Evolutionary conservation across 176 grass and related monocot species (phyloP).

Genomic region (Paspalum vaginatum): DNA sequence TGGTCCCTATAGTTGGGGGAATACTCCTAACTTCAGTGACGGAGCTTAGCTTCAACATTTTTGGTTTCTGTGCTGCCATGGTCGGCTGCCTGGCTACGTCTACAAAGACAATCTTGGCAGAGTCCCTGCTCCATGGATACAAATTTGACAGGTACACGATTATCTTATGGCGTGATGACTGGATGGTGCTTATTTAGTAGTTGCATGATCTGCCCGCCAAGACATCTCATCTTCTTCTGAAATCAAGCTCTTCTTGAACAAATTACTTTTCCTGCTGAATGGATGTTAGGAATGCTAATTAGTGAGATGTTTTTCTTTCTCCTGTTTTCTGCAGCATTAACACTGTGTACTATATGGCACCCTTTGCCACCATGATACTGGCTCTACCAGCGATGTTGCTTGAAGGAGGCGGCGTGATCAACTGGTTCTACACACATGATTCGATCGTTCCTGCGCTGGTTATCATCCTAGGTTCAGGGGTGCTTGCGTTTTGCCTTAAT

Average conservation of each 20-base stretch:
- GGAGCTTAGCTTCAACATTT: slow-evolving; percentile 95
- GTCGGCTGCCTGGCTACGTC: slow-evolving; percentile 92
- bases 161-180: slow-evolving; percentile 5
- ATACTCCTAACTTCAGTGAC: slow-evolving; percentile 91
- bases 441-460: slow-evolving; percentile 51
- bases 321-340: slow-evolving; percentile 75
- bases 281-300: background rate
- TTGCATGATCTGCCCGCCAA: slow-evolving; percentile 6
- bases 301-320: background rate
- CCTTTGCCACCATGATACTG: slow-evolving; percentile 96
- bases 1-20: slow-evolving; percentile 92
- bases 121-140: slow-evolving; percentile 94
- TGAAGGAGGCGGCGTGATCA: slow-evolving; percentile 74
- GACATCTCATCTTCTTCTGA: background rate
- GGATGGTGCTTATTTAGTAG: slow-evolving; percentile 4
- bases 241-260: background rate
- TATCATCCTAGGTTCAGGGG: slow-evolving; percentile 83
- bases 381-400: slow-evolving; percentile 78
- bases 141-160: slow-evolving; percentile 91
- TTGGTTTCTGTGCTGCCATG: slow-evolving; percentile 95
- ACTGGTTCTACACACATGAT: slow-evolving; percentile 93
- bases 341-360: slow-evolving; percentile 98
- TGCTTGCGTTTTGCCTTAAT: slow-evolving; percentile 94
- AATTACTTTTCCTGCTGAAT: background rate
- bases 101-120: slow-evolving; percentile 96